Base-by-base conservation (phyloP, 2,329 filamentous ascomycete genomes). In the Corynespora cassiicola region DNA sequence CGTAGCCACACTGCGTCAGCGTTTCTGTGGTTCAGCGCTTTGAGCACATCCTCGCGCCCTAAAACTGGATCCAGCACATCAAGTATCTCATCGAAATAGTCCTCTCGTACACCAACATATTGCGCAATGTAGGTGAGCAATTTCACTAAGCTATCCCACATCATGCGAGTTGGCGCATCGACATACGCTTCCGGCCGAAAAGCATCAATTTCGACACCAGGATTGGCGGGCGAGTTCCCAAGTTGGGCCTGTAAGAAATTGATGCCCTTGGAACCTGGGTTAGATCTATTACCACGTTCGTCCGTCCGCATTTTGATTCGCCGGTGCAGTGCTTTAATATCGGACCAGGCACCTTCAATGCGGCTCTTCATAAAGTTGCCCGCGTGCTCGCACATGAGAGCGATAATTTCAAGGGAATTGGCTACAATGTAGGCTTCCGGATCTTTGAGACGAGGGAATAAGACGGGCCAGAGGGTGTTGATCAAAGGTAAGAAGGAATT, bases 381-480 rank as follows among this genome's bases (percentile, higher is more conserved):
- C 0, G 89, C 88, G 30, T 81, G 75, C 39, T 74, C 72, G 60
- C 89, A 95, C 39, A 96, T 77, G 8, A 78, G 73, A 2, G 74
- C 74, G 3, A 97, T 74, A 1, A 88, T 80, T 10, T 83, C 76
- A 42, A 89, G 84, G 5, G 90, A 85, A 11, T 85, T 81, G 7
- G 86, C 78, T 2, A 80, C 79, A 7, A 96, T 80, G 58, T 84
- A 87, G 0, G 81, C 72, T 63, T 90, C 85, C 4, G 70, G 50
- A 48, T 90, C 87, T 50, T 83, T 80, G 5, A 90, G 73, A 16
- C 84, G 77, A n/a, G 77, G 75, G 2, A 86, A 72, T 5, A 96
- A 73, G 6, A 95, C 86, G 0, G 91, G 90, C 92, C 92, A 99
- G 6, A 97, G 75, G 3, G 87, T 85, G 66, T 97, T 94, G 53